Evolutionary conservation across 495 filamentous ascomycete genomes (phyloP).

Genomic region (Chaetomium fimeti): DNA sequence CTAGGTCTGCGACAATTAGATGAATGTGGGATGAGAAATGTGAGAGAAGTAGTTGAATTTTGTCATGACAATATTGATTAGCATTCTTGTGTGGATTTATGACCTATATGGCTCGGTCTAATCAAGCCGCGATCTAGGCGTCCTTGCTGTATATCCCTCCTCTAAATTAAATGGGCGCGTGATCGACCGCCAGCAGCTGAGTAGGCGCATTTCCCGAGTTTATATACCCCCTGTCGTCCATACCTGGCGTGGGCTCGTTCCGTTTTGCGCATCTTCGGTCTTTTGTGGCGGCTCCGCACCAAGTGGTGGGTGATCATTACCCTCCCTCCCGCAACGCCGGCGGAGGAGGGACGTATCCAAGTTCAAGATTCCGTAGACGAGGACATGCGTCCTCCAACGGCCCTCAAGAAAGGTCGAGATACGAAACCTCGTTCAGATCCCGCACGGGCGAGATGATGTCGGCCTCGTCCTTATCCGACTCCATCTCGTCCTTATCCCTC

Average conservation of each 20-base stretch:
- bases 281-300: neutral
- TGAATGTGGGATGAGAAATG: too few species aligned
- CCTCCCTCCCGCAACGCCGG: too few species aligned
- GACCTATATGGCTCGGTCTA: neutral
- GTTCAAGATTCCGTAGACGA: too few species aligned
- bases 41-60: too few species aligned
- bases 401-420: slow-evolving; percentile 24
- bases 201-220: neutral
- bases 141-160: too few species aligned
- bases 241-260: neutral
- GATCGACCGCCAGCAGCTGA: neutral
- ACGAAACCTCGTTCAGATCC: slow-evolving; percentile 31
- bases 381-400: too few species aligned
- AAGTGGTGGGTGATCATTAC: too few species aligned
- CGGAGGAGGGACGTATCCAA: too few species aligned
- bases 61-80: neutral
- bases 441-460: slow-evolving; percentile 32
- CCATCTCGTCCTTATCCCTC: slow-evolving; percentile 18
- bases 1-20: too few species aligned
- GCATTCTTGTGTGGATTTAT: neutral
- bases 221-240: neutral
- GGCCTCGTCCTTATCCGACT: slow-evolving; percentile 26
- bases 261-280: neutral
- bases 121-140: neutral
- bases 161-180: neutral